Conservation (phyloP, 2,329 filamentous ascomycete species). For the Stenocarpella maydis region DNA sequence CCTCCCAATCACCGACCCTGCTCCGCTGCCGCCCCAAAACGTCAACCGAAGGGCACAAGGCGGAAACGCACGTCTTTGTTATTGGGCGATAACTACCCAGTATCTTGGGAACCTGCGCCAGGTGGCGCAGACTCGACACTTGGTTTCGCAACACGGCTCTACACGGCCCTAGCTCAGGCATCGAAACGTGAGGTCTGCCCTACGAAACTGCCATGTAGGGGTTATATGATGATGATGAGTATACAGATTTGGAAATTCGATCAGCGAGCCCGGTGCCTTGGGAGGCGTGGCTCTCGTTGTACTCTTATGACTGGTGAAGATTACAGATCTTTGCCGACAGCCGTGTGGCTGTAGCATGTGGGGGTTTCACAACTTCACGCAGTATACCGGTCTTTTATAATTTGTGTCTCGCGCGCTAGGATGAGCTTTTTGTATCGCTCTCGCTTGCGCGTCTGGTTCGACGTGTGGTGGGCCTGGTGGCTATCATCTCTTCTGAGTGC, state of each 20-base stretch:
- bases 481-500: no score
- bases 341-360: neutral
- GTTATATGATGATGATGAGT: conserved; percentile 12
- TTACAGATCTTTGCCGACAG: neutral
- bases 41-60: neutral
- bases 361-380: no score
- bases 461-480: neutral
- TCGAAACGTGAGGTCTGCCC: conserved; percentile 9
- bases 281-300: neutral
- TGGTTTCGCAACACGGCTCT: neutral
- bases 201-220: neutral
- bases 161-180: neutral
- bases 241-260: neutral
- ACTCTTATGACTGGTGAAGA: neutral
- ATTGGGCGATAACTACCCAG: neutral
- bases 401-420: neutral
- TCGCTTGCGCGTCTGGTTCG: neutral
- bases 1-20: neutral
- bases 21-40: neutral
- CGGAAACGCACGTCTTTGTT: neutral
- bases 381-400: neutral
- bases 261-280: neutral
- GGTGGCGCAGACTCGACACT: conserved; percentile 13
- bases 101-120: neutral
- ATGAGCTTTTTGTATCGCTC: neutral